Evolutionary conservation across 1,284 basidiomycete genomes (phyloP).

Genomic region (Trametes pubescens): DNA sequence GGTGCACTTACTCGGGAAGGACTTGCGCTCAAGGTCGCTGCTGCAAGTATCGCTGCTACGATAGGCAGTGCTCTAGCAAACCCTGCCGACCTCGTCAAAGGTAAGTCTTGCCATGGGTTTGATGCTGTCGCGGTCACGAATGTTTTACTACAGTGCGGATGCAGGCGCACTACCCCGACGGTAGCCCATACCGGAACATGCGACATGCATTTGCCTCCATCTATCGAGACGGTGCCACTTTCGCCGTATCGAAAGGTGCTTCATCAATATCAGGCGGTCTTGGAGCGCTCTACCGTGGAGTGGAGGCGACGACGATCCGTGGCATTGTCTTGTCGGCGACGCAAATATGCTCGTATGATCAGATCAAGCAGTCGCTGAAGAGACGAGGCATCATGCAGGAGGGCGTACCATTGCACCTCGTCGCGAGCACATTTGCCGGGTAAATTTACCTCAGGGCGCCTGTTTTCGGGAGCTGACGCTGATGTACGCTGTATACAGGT

Average conservation of each 20-base stretch:
- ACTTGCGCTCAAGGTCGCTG: conserved; percentile 46
- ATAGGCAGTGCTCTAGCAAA: conserved; percentile 50
- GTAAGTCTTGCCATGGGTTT: conserved; percentile 22
- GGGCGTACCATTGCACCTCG: conserved; percentile 46
- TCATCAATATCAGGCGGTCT: conserved; percentile 40
- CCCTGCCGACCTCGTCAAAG: conserved; percentile 51
- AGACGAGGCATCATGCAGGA: conserved; percentile 44
- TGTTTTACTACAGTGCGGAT: conserved; percentile 44
- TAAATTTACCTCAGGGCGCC: conserved; percentile 21
- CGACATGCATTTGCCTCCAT: conserved; percentile 46
- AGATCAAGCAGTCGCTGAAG: conserved; percentile 49
- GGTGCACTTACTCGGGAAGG: conserved; percentile 45
- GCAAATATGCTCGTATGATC: conserved; percentile 51
- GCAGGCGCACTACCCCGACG: conserved; percentile 48
- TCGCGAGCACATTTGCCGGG: conserved; percentile 49
- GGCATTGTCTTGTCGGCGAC: conserved; percentile 48
- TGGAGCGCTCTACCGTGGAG: conserved; percentile 47
- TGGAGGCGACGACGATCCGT: conserved; percentile 47
- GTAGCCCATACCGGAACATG: conserved; percentile 45
- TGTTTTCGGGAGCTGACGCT: not conserved
- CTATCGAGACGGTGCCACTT: conserved; percentile 43
- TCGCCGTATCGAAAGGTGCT: conserved; percentile 18
- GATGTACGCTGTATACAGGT: conserved; percentile 29
- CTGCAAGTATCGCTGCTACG: conserved; percentile 46
- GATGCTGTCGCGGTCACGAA: not conserved